Evolutionary conservation across 2,329 filamentous ascomycete genomes (phyloP).

Genomic region (Scedosporium dehoogii): DNA sequence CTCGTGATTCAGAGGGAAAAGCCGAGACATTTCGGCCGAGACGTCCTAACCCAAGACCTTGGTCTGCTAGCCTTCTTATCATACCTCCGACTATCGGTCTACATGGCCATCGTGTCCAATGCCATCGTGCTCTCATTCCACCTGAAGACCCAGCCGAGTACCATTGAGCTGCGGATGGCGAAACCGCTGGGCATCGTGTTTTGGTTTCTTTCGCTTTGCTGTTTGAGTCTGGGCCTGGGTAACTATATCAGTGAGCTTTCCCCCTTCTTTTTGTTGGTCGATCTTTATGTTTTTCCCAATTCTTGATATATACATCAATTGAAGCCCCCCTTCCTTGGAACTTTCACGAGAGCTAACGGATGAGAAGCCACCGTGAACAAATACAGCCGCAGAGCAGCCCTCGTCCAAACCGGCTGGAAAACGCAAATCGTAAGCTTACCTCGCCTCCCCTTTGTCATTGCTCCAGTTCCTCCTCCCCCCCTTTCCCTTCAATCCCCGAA

Average conservation of each 20-base stretch:
- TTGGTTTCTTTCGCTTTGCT: constrained; percentile 72
- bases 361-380: constrained; percentile 58
- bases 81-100: constrained; percentile 79
- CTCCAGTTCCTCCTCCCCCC: too few species aligned
- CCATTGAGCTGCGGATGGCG: constrained; percentile 65
- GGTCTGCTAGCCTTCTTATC: constrained; percentile 60
- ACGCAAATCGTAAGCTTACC: constrained; percentile 62
- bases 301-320: too few species aligned
- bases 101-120: constrained; percentile 81
- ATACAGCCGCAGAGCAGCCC: constrained; percentile 66
- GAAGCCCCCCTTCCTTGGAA: background rate
- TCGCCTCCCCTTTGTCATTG: background rate
- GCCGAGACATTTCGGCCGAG: background rate
- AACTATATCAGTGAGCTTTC: constrained; percentile 72
- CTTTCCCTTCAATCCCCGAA: too few species aligned
- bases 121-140: constrained; percentile 94
- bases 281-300: background rate
- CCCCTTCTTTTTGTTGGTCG: background rate
- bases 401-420: constrained; percentile 91
- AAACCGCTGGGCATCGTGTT: constrained; percentile 80
- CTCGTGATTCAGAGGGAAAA: background rate
- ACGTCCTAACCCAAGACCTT: background rate
- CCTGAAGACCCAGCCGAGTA: constrained; percentile 61
- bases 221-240: constrained; percentile 63
- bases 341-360: background rate